Conservation (phyloP, 1,139 yeast genomes). For the Blastobotrys petasosporus region DNA sequence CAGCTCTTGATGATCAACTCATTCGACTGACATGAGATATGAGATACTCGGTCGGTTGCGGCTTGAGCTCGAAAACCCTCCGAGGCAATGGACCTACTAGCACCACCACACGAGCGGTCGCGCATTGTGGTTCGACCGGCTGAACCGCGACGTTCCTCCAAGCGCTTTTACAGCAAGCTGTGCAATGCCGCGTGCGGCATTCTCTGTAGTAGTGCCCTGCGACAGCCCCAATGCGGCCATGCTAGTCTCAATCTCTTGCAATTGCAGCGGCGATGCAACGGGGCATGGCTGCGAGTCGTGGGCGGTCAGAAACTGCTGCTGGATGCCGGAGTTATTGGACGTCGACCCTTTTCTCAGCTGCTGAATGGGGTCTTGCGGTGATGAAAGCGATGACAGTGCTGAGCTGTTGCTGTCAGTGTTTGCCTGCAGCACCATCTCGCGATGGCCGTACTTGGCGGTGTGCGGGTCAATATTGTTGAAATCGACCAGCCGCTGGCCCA, state of each 20-base stretch:
- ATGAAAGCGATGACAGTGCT: too few species aligned
- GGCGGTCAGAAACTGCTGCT: conserved; percentile 5
- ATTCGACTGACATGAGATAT: too few species aligned
- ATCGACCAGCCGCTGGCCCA: conserved; percentile 63
- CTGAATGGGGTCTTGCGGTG: conserved; percentile 1
- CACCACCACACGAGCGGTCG: conserved; percentile 71
- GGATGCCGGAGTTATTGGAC: neutral
- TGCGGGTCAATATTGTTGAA: conserved; percentile 46
- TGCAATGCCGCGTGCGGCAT: conserved; percentile 64
- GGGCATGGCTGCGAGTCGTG: conserved; percentile 36
- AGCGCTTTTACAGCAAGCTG: conserved; percentile 53
- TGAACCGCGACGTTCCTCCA: conserved; percentile 63
- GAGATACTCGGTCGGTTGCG: too few species aligned
- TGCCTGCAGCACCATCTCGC: conserved; percentile 60
- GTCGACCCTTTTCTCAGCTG: conserved; percentile 7
- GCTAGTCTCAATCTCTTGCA: conserved; percentile 69
- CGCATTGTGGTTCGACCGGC: conserved; percentile 59
- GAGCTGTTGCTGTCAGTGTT: conserved; percentile 26
- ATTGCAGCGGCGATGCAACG: conserved; percentile 71
- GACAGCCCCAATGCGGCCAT: conserved; percentile 47
- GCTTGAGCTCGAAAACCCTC: too few species aligned
- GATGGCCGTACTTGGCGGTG: conserved; percentile 49
- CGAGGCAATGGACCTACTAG: too few species aligned
- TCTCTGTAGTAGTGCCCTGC: conserved; percentile 52
- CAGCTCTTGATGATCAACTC: too few species aligned